Conservation (phyloP, 2,329 filamentous ascomycete species). For the Aspergillus carbonarius region DNA sequence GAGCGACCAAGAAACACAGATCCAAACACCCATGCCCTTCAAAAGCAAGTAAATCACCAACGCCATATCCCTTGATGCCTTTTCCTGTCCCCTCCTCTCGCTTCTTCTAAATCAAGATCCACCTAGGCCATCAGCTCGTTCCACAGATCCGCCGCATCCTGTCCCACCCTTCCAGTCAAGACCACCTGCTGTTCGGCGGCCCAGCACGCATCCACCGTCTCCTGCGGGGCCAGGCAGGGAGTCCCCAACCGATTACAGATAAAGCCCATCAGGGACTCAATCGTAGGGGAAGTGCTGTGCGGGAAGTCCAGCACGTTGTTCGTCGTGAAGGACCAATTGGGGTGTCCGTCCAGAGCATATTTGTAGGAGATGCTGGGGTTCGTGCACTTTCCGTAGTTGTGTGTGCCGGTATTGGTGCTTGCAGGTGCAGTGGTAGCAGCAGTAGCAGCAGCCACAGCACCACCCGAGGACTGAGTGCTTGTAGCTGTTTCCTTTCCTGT, state of each 20-base stretch:
- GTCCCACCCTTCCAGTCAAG: constrained; percentile 5
- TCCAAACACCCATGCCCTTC: too few relatives aligned
- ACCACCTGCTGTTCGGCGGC: constrained; percentile 9
- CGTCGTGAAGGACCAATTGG: constrained; percentile 9
- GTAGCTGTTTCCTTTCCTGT: not conserved
- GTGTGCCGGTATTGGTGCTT: not conserved
- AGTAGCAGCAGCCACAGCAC: not conserved
- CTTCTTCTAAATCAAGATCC: too few relatives aligned
- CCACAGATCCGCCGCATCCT: constrained; percentile 22
- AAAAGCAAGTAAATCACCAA: too few relatives aligned
- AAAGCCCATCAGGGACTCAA: constrained; percentile 9
- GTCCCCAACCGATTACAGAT: constrained; percentile 22
- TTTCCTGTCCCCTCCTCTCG: too few relatives aligned
- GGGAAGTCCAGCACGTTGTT: constrained; percentile 17
- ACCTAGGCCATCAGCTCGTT: constrained; percentile 18
- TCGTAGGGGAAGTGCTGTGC: constrained; percentile 12
- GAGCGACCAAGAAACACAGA: too few relatives aligned
- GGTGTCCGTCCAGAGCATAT: constrained; percentile 13
- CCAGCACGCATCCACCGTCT: constrained; percentile 16
- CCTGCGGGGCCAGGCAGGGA: constrained; percentile 19
- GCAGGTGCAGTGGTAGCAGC: not conserved
- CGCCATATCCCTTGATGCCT: too few relatives aligned
- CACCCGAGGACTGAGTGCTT: not conserved
- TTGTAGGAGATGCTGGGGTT: constrained; percentile 15
- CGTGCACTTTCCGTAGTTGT: constrained; percentile 2